Evolutionary conservation across 2,329 filamentous ascomycete species (phyloP), one percentile per base, ranked within the genome.

Genomic region (Cryphonectria japonica): DNA sequence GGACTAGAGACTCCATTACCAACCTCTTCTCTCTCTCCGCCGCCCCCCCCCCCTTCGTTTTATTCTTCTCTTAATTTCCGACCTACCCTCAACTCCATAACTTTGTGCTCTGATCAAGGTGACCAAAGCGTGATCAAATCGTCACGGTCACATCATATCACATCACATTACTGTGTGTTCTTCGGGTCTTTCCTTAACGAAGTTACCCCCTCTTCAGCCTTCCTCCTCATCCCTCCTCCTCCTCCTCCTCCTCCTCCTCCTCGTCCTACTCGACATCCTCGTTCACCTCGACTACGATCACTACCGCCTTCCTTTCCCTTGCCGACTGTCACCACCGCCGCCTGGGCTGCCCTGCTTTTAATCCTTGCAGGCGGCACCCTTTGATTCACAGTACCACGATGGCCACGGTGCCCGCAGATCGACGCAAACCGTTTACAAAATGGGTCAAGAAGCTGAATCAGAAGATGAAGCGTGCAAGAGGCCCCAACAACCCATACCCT

Each of bases 401-500:
- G 71, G 71, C 72, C 73, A 61, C 70, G 72, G 66, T 71, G 61
- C 68, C 73, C 61, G 29, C 82, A 78, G 88, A 88, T 76, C 92
- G 94, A 75, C 91, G 94, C 76, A 90, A 93, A 74, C 95, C 95
- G 34, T 98, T 98, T 79, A 89, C 95, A 63, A 93, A 91, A 75
- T 97, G 95, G 92, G 94, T 99, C 85, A 97, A 95, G 86, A 95
- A 95, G 78, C 88, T 98, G 70, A 91, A 94, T 73, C 71, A 72
- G 69, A 72, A 72, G 69, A 92, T 91, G 81, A 93, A 91, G 81
- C 86, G 85, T 64, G 79, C 82, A 26, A 83, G 85, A 66, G 89
- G 90, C 77, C 91, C 92, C 80, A 97, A 97, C 85, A 95, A 95
- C 78, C 95, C 95, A n/a, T 98, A 98, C 78, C 93, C 93, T 11